Evolutionary conservation across 2,329 filamentous ascomycete species (phyloP), one percentile per base, ranked within the genome.

Genomic region (Ascochyta koolunga): DNA sequence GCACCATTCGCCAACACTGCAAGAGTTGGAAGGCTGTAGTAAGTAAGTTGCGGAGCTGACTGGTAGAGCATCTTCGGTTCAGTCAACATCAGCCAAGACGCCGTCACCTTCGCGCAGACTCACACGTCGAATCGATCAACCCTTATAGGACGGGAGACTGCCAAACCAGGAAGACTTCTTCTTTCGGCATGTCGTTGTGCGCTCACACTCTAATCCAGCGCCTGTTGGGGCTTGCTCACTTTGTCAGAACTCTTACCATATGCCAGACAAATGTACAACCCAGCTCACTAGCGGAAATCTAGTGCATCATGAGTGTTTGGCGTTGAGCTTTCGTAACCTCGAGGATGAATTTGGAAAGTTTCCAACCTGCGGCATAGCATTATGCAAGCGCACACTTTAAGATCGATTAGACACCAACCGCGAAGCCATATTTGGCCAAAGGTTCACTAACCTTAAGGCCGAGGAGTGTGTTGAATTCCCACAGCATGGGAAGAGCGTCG

Each of bases 341-440:
- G 50, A 60, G 24, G 32, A 47, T 16, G 21, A 50, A 1, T 33
- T 40, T 6, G 55, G 51, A 15, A 52, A 21, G 4, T 64, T 53
- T 15, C 56, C 54, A 15, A 8, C 54, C 3, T 61, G 57, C 22
- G 35, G 19, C 13, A 9, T 56, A 6, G 43, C 18, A 0, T 6
- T 56, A 2, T 62, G 58, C 21, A 19, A 52, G 42, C 55, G 54
- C 7, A 56, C 27, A 5, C 21, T 61, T 2, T 41, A 40, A 1
- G 55, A 65, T 19, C 49, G 55, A n/a, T 47, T 65, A 22, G 47
- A 51, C 4, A 48, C 44, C 1, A 50, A 60, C 35, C 51, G 40
- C 5, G 22, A 49, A 32, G 55, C 55, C 5, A 61, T 63, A 24
- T 61, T 61, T 15, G 58, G 50, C 1, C 24, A 31, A 10, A 36